These are phyloP conservation scores for Pterocarpus macrocarpus DNA, from an alignment of 306 rosid genomes.

Conservation along the genomic window DNA sequence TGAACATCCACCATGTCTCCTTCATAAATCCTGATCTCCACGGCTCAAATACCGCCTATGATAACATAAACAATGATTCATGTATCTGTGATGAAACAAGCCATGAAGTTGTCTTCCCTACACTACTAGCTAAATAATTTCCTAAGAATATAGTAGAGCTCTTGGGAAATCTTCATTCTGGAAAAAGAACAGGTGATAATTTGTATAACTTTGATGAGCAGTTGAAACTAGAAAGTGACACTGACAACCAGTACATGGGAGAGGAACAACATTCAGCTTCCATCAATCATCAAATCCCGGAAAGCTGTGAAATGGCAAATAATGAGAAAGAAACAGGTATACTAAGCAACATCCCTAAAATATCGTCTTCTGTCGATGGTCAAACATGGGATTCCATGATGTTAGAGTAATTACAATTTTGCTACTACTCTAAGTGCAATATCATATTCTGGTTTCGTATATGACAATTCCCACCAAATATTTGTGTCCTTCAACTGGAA, in stretches of 20 bases:
- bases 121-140: slow-evolving; percentile 23
- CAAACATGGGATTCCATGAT: neutral
- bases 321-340: slow-evolving; percentile 26
- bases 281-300: slow-evolving; percentile 1
- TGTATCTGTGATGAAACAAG: slow-evolving; percentile 43
- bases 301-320: neutral
- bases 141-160: neutral
- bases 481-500: slow-evolving; percentile 17
- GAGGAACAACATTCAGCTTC: slow-evolving; percentile 39
- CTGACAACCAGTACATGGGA: slow-evolving; percentile 3
- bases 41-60: slow-evolving; percentile 26
- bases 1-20: slow-evolving; percentile 40
- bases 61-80: slow-evolving; percentile 2
- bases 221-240: slow-evolving; percentile 22
- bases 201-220: neutral
- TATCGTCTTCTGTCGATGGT: no score
- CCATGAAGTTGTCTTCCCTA: slow-evolving; percentile 25
- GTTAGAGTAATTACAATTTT: neutral
- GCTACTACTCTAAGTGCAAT: neutral
- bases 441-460: slow-evolving; percentile 20
- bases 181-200: neutral
- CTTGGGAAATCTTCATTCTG: slow-evolving; percentile 25
- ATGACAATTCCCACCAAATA: slow-evolving; percentile 9
- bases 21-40: slow-evolving; percentile 39
- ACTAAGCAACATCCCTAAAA: neutral